Percentiles rank a stretch among this genome's conserved stretches.
Conservation (phyloP, 371 early-diverging fungal genomes). For the Entomophthora muscae region DNA sequence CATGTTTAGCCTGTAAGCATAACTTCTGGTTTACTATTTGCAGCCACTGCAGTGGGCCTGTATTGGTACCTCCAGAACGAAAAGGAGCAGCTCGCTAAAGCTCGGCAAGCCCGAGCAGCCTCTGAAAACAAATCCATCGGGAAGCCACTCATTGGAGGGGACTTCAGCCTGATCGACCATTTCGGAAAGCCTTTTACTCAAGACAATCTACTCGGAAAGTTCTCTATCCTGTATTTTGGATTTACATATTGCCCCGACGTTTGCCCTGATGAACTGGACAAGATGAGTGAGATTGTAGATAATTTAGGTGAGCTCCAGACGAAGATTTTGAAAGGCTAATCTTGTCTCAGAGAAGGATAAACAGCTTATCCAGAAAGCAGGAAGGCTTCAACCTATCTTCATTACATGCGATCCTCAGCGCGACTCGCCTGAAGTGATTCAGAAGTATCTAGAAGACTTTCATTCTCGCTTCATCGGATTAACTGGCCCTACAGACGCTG, state of each 20-base stretch:
- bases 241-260: slow-evolving; percentile 97
- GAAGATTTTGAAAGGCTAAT: neutral
- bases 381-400: slow-evolving; percentile 71
- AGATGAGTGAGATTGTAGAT: slow-evolving; percentile 84
- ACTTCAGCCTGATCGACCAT: slow-evolving; percentile 72
- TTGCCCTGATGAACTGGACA: slow-evolving; percentile 95
- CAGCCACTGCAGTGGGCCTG: neutral
- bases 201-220: slow-evolving; percentile 56
- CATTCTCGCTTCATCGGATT: slow-evolving; percentile 81
- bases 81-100: neutral
- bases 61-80: neutral
- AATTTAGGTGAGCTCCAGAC: slow-evolving; percentile 29
- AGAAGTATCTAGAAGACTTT: slow-evolving; percentile 80
- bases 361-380: slow-evolving; percentile 13
- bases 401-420: slow-evolving; percentile 93
- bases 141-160: slow-evolving; percentile 84
- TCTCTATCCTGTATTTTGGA: slow-evolving; percentile 87
- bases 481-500: slow-evolving; percentile 72
- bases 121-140: slow-evolving; percentile 29
- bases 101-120: neutral
- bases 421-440: slow-evolving; percentile 66
- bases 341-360: neutral
- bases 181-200: slow-evolving; percentile 42
- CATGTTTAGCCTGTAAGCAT: neutral
- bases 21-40: neutral